phyloP scores from a whole-genome alignment of 768 basidiomycete genomes.

The Suillus hirtellus region DNA sequence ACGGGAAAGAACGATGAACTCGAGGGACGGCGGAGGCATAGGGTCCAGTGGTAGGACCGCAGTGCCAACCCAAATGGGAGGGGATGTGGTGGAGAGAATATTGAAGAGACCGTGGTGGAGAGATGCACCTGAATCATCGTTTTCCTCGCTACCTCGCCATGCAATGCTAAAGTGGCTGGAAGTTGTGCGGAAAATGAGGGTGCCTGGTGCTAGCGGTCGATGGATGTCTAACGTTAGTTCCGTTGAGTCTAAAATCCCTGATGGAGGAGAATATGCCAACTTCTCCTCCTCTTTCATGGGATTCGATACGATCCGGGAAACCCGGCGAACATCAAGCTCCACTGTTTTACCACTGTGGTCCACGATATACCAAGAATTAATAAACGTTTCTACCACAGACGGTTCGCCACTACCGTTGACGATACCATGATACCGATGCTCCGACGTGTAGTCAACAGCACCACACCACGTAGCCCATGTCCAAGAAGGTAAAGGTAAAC shows the following conservation, averaged over 20 bases:
- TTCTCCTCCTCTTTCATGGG: slow-evolving; percentile 5
- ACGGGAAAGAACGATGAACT: slow-evolving; percentile 26
- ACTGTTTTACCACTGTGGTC: slow-evolving; percentile 15
- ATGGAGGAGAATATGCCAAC: not conserved
- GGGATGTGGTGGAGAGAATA: not conserved
- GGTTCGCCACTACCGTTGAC: slow-evolving; percentile 6
- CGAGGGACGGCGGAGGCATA: slow-evolving; percentile 9
- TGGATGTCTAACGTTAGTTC: not conserved
- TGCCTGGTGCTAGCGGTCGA: not conserved
- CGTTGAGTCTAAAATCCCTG: not conserved
- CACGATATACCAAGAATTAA: slow-evolving; percentile 21
- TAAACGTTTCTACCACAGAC: slow-evolving; percentile 22
- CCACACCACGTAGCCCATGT: slow-evolving; percentile 30
- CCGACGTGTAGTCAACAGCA: slow-evolving; percentile 6
- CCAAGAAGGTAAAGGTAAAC: slow-evolving; percentile 23
- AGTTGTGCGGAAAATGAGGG: slow-evolving; percentile 1
- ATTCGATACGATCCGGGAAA: not conserved
- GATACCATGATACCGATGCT: not conserved
- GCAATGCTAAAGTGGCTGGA: not conserved
- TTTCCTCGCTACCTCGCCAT: not conserved
- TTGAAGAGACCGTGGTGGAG: not conserved
- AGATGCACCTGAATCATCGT: not conserved
- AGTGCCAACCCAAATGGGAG: slow-evolving; percentile 4
- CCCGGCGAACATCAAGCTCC: slow-evolving; percentile 16
- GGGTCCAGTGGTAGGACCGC: not conserved